Evolutionary conservation across 129 eudicot genomes (phyloP).

Genomic region (Artemisia argyi): DNA sequence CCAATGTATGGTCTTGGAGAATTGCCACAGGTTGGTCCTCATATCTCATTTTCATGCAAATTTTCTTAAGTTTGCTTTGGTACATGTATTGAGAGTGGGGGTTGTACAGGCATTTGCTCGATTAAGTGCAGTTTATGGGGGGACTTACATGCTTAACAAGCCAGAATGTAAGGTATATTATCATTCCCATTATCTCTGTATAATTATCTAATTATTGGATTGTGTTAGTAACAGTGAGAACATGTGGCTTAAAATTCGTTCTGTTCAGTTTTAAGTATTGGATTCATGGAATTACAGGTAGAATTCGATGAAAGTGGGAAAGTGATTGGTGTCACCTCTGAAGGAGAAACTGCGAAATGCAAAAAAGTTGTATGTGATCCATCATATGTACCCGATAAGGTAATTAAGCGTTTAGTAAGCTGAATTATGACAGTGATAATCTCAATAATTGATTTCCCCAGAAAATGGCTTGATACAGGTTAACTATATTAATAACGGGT

Average conservation of each 20-base stretch:
- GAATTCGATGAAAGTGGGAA: conserved; percentile 77
- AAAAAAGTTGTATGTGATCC: conserved; percentile 99
- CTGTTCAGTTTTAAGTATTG: background rate
- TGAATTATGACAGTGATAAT: background rate
- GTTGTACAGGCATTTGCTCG: conserved; percentile 86
- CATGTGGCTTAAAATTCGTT: too few species aligned
- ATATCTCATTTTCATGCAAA: conserved; percentile 1
- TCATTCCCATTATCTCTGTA: background rate
- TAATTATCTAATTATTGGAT: background rate
- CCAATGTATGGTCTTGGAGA: conserved; percentile 97
- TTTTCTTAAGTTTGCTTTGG: conserved; percentile 2
- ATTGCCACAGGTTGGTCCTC: conserved; percentile 80
- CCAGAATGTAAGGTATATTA: conserved; percentile 75
- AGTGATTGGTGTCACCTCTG: conserved; percentile 83
- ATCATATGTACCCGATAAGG: conserved; percentile 81
- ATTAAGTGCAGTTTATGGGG: conserved; percentile 98
- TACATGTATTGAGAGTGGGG: background rate
- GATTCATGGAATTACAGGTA: conserved; percentile 45
- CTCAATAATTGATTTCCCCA: background rate
- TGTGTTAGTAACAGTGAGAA: too few species aligned
- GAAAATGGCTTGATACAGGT: too few species aligned
- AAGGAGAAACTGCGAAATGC: conserved; percentile 98
- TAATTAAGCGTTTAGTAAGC: conserved; percentile 16
- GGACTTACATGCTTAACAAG: conserved; percentile 97
- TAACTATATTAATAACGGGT: too few species aligned